A percentile compares a stretch with the other conserved stretches of the same genome.
These are phyloP conservation scores for Leccinum sublutescens DNA, from an alignment of 768 basidiomycete genomes.

Conservation along the genomic window DNA sequence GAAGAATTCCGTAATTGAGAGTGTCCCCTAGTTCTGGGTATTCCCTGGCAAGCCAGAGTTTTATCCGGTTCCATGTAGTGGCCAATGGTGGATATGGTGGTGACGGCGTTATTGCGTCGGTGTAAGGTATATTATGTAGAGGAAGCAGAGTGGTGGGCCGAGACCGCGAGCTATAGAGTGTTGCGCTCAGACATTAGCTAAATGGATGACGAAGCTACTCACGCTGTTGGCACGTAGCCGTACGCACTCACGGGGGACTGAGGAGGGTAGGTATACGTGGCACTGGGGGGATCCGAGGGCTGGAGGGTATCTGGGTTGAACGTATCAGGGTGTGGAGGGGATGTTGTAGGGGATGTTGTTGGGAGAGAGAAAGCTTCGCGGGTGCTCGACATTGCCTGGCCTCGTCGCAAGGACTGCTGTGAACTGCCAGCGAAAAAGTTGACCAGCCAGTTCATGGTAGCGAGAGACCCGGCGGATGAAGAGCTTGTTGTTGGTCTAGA, in stretches of 20 bases:
- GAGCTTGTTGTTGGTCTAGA: slow-evolving; percentile 5
- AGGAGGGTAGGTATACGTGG: slow-evolving; percentile 79
- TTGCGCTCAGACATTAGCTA: slow-evolving; percentile 4
- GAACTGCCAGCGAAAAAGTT: slow-evolving; percentile 59
- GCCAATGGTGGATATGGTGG: slow-evolving; percentile 72
- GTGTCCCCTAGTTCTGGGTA: slow-evolving; percentile 96
- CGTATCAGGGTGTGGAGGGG: slow-evolving; percentile 52
- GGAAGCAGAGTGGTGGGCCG: slow-evolving; percentile 63
- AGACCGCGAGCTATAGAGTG: slow-evolving; percentile 36
- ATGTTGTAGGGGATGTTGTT: slow-evolving; percentile 60
- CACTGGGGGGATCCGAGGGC: slow-evolving; percentile 48
- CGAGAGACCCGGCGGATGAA: slow-evolving; percentile 3
- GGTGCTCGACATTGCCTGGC: slow-evolving; percentile 72
- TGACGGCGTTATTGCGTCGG: slow-evolving; percentile 37
- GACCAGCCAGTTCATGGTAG: slow-evolving; percentile 68
- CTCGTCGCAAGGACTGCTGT: slow-evolving; percentile 49
- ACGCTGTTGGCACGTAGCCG: slow-evolving; percentile 62
- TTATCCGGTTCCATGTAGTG: slow-evolving; percentile 82
- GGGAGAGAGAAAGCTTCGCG: slow-evolving; percentile 89
- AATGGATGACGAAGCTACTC: slow-evolving; percentile 14
- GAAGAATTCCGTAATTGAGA: slow-evolving; percentile 86
- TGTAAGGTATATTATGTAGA: slow-evolving; percentile 54
- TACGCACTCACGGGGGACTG: slow-evolving; percentile 52
- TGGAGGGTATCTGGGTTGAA: slow-evolving; percentile 55
- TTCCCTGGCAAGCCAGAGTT: slow-evolving; percentile 75